Evolutionary conservation across 1,139 yeast genomes (phyloP), one percentile per base, ranked within the genome.

Genomic region (Pichia cactophila): DNA sequence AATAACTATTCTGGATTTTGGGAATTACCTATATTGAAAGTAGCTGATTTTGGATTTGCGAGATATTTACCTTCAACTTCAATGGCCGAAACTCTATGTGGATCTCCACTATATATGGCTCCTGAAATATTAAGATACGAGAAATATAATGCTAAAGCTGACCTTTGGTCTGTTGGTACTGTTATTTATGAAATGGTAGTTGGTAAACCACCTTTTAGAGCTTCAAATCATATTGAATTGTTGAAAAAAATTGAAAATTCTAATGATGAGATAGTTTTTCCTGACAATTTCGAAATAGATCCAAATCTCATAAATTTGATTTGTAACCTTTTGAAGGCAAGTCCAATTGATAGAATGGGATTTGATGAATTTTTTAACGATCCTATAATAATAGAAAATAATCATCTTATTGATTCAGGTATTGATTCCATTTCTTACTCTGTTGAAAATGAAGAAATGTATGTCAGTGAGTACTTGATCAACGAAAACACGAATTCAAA

Each of bases 11-110:
- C 80, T 4, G 97, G 97, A 0, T 70, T 83, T 54, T 86, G 94
- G 82, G 95, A 87, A 58, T 72, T 92, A 54, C 98, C 98, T 1
- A 77, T 89, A 17, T 73, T 92, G 55, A 90, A 92, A 65, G 83
- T 92, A 53, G 98, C 98, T 17, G 98, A 92, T 69, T 92, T 92
- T 68, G 98, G 98, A 1, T 94, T 92, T 70, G 98, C 98, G 6
- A 75, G 98, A 54, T 86, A 89, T 62, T 73, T 92, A 56, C 97
- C 97, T 10, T 82, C 86, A 44, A 86, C 96, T 1, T 83, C 96
- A 2, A 75, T 94, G 78, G 97, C 98, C 1, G 98, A 92, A 66
- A 92, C 98, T 3, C 72, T 92, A 56, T 92, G 98, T 72, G 98
- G 98, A 1, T 87, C 96, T 11, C 98, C 98, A 1, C 70, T 92